Conservation (phyloP, 257 asterid species). For the Vinca minor region DNA sequence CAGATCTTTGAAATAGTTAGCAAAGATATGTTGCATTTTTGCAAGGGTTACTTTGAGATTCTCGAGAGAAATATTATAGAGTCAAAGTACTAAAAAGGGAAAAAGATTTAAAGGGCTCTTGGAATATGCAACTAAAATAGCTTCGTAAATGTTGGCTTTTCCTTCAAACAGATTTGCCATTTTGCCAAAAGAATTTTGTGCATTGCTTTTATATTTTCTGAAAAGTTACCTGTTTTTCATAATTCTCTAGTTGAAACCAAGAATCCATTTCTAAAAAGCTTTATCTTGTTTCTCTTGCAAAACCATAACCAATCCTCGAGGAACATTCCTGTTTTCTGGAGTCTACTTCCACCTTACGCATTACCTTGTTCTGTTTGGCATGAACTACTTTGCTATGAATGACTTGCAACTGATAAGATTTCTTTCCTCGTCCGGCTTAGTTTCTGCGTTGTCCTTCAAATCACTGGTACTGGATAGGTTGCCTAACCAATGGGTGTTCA, state of each 20-base stretch:
- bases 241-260: background rate
- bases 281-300: too few species aligned
- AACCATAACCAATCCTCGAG: background rate
- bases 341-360: background rate
- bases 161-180: background rate
- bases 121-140: background rate
- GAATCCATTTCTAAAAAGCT: background rate
- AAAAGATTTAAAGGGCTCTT: background rate
- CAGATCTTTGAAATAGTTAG: background rate
- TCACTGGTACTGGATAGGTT: slow-evolving; percentile 10
- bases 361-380: background rate
- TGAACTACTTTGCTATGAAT: slow-evolving; percentile 4
- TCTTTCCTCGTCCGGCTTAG: slow-evolving; percentile 6
- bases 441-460: slow-evolving; percentile 2
- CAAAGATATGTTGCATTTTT: slow-evolving; percentile 1
- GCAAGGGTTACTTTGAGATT: background rate
- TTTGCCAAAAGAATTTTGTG: background rate
- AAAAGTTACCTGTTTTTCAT: too few species aligned
- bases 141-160: background rate
- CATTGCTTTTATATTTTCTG: background rate
- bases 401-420: background rate
- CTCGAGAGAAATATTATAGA: background rate
- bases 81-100: background rate
- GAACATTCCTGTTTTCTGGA: background rate
- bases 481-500: slow-evolving; percentile 54